Conservation (phyloP, 208 protist species). For the Trypanosoma brucei region DNA sequence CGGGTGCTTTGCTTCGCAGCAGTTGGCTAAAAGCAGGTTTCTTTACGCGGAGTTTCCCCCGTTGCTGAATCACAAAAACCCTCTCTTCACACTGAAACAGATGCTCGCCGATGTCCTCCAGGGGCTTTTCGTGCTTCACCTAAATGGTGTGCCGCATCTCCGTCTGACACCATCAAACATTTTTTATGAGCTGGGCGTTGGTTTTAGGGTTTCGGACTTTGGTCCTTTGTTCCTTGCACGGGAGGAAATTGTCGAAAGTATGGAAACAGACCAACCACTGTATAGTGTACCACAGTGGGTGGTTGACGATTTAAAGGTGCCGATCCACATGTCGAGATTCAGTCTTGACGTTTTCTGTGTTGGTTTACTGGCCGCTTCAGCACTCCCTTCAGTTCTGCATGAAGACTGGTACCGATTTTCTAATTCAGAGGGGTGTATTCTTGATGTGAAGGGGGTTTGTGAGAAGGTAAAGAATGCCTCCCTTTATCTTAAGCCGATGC, state of each 20-base stretch:
- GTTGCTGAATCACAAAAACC: slow-evolving; percentile 7
- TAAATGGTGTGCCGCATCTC: slow-evolving; percentile 61
- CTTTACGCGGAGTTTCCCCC: slow-evolving; percentile 22
- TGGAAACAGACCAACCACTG: slow-evolving; percentile 23
- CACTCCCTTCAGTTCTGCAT: slow-evolving; percentile 38
- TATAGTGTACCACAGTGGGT: slow-evolving; percentile 58
- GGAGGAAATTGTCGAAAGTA: slow-evolving; percentile 37
- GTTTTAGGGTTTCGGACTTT: slow-evolving; percentile 68
- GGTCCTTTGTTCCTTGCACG: slow-evolving; percentile 61
- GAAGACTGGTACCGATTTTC: slow-evolving; percentile 35
- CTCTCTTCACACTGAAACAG: slow-evolving; percentile 27
- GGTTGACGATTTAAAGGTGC: slow-evolving; percentile 12
- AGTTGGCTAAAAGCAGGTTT: slow-evolving; percentile 39
- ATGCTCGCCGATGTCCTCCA: slow-evolving; percentile 61
- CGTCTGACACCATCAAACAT: slow-evolving; percentile 66
- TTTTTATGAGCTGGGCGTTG: slow-evolving; percentile 39
- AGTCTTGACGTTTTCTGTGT: slow-evolving; percentile 69
- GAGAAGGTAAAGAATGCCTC: slow-evolving; percentile 17
- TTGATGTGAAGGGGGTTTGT: slow-evolving; percentile 34
- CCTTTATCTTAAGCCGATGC: slow-evolving; percentile 19
- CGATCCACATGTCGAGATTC: slow-evolving; percentile 11
- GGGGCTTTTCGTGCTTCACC: slow-evolving; percentile 60
- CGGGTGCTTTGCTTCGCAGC: slow-evolving; percentile 62
- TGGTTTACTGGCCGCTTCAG: slow-evolving; percentile 64
- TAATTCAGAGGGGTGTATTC: background rate